Percentiles rank a stretch among this genome's conserved stretches.
These are phyloP conservation scores for Tardiomyces depauwii DNA, from an alignment of 1,139 yeast species.

Conservation along the genomic window DNA sequence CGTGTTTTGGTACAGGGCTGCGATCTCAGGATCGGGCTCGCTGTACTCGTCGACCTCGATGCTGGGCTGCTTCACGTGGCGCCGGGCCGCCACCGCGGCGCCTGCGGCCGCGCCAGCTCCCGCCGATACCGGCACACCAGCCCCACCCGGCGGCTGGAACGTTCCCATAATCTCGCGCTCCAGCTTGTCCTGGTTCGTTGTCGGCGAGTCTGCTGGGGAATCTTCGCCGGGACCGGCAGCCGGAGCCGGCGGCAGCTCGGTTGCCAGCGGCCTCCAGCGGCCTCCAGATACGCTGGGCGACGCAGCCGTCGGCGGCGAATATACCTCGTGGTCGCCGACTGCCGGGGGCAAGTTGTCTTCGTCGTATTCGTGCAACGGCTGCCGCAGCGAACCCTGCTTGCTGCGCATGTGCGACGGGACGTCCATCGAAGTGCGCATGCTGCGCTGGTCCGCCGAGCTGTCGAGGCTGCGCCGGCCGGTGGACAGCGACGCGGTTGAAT, in stretches of 20 bases:
- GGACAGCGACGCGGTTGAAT: conserved; percentile 20
- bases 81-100: no score
- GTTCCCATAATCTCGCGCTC: conserved; percentile 17
- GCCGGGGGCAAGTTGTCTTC: neutral
- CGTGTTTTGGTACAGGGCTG: conserved; percentile 24
- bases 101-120: conserved; percentile 7
- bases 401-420: neutral
- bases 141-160: conserved; percentile 3
- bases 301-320: conserved; percentile 10
- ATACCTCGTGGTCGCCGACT: neutral
- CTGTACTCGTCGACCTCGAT: neutral
- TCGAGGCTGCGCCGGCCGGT: conserved; percentile 17
- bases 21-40: conserved; percentile 17
- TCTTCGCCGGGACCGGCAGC: neutral
- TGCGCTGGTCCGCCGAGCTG: conserved; percentile 4
- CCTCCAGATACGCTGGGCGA: conserved; percentile 4
- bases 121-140: conserved; percentile 2
- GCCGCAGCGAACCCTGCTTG: neutral
- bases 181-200: conserved; percentile 12
- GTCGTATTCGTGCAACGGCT: neutral
- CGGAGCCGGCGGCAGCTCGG: neutral
- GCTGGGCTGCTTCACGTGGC: neutral
- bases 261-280: conserved; percentile 1
- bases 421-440: neutral
- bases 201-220: neutral